A percentile compares a stretch with the other conserved stretches of the same genome.
Evolutionary conservation across 306 rosid genomes (phyloP).

Genomic region (Corylus americana): DNA sequence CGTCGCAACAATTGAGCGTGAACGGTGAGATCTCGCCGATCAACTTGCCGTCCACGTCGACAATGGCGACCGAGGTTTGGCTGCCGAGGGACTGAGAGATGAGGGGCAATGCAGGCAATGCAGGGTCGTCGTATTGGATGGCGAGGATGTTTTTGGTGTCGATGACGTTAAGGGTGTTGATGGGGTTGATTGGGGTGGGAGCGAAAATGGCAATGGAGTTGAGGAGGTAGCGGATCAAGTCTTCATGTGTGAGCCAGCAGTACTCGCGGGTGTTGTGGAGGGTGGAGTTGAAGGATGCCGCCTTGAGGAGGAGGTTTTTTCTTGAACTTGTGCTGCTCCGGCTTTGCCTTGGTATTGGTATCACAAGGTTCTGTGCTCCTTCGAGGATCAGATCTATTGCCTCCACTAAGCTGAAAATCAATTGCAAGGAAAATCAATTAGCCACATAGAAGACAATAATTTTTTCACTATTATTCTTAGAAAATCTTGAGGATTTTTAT

Average conservation of each 20-base stretch:
- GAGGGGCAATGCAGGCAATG: slow-evolving; percentile 58
- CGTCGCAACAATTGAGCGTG: slow-evolving; percentile 60
- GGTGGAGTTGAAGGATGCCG: slow-evolving; percentile 25
- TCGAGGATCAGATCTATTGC: slow-evolving; percentile 67
- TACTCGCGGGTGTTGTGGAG: slow-evolving; percentile 47
- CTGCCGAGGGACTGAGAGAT: slow-evolving; percentile 43
- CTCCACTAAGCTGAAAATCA: slow-evolving; percentile 50
- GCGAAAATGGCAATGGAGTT: slow-evolving; percentile 69
- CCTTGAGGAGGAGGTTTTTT: slow-evolving; percentile 26
- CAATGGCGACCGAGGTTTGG: slow-evolving; percentile 71
- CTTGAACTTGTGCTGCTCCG: slow-evolving; percentile 22
- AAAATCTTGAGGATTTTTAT: too few species aligned
- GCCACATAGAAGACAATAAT: background rate
- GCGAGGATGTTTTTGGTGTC: slow-evolving; percentile 45
- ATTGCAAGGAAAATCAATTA: background rate
- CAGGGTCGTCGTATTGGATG: slow-evolving; percentile 60
- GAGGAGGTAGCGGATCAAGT: slow-evolving; percentile 74
- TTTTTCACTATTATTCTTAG: too few species aligned
- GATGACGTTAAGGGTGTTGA: slow-evolving; percentile 54
- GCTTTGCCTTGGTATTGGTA: slow-evolving; percentile 40
- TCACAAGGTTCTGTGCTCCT: slow-evolving; percentile 73
- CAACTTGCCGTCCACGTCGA: slow-evolving; percentile 48
- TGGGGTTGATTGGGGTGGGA: slow-evolving; percentile 42
- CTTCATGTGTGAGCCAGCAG: slow-evolving; percentile 94
- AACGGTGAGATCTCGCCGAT: slow-evolving; percentile 78